Conservation (phyloP, 2,329 filamentous ascomycete genomes). For the Aureobasidium leucospermi region DNA sequence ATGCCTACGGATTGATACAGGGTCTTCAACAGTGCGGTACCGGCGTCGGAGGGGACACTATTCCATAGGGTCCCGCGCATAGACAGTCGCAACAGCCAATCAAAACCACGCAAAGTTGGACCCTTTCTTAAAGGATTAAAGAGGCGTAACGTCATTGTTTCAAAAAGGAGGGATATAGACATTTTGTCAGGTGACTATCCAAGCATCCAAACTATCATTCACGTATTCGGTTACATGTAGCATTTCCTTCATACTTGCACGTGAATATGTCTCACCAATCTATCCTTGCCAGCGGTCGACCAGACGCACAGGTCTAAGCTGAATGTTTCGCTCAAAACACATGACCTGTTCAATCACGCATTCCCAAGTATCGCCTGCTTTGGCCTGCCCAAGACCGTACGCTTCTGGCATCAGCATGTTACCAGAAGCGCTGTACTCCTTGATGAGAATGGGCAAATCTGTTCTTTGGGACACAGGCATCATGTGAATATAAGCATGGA, state of each 20-base stretch:
- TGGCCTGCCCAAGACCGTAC: conserved; percentile 16
- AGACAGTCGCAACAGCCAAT: not conserved
- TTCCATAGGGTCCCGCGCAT: no score
- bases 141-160: not conserved
- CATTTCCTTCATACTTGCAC: not conserved
- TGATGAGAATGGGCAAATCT: conserved; percentile 12
- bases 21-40: no score
- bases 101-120: not conserved
- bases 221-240: not conserved
- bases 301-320: conserved; percentile 32
- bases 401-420: conserved; percentile 18
- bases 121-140: not conserved
- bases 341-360: conserved; percentile 32
- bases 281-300: conserved; percentile 20
- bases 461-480: not conserved
- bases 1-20: no score
- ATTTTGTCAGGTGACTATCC: not conserved
- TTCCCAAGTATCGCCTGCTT: conserved; percentile 41
- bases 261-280: not conserved
- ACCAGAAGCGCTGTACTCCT: conserved; percentile 20
- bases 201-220: not conserved
- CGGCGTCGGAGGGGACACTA: no score
- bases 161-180: not conserved
- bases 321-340: conserved; percentile 26
- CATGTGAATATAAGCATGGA: conserved; percentile 28